These are phyloP conservation scores for Penicillium taxi DNA, from an alignment of 495 filamentous ascomycete genomes.

Conservation along the genomic window DNA sequence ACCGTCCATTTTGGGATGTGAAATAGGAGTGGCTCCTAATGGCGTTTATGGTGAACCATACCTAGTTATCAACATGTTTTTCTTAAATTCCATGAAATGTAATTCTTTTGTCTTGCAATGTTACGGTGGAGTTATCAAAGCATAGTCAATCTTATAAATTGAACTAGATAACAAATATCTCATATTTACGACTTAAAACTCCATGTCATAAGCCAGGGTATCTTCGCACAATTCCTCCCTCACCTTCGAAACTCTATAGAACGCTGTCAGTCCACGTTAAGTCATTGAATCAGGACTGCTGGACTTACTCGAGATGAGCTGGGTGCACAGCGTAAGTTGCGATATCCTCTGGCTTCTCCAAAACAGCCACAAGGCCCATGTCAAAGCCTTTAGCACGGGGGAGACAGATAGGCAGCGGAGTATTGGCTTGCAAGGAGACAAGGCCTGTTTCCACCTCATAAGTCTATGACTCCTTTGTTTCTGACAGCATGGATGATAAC, in stretches of 20 bases:
- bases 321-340: constrained; percentile 31
- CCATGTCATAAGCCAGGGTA: constrained; percentile 39
- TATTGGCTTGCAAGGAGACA: constrained; percentile 22
- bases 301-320: constrained; percentile 33
- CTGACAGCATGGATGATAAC: neutral
- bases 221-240: constrained; percentile 39
- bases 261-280: neutral
- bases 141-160: no score
- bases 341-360: constrained; percentile 32
- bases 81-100: no score
- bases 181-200: constrained; percentile 27
- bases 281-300: neutral
- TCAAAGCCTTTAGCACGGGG: constrained; percentile 36
- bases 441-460: constrained; percentile 14
- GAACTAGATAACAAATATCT: no score
- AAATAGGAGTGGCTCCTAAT: no score
- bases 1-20: no score
- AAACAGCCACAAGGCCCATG: constrained; percentile 37
- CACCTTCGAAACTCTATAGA: constrained; percentile 30
- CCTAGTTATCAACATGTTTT: no score
- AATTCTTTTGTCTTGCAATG: no score
- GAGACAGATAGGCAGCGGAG: constrained; percentile 30
- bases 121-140: no score
- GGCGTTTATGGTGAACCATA: no score
- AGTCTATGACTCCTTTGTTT: neutral